Evolutionary conservation across 352 stramenopile species (phyloP), one percentile per base, ranked within the genome.

Genomic region (Albugo candida): DNA sequence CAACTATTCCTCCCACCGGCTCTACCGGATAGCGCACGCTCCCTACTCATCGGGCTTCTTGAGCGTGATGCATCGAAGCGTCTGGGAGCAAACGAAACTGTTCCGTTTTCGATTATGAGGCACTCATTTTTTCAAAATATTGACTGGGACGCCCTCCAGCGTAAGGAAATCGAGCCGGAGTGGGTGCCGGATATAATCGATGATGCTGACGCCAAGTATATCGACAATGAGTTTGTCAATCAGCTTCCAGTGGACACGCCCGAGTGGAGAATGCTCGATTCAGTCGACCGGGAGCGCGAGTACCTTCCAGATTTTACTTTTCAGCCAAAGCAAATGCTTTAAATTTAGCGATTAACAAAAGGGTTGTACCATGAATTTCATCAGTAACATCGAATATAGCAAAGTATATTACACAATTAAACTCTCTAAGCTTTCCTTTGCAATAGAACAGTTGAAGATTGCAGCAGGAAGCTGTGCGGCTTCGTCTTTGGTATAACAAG

Each of bases 241-340:
- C 72, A 88, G 41, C 67, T 86, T 50, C 72, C 77, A 0, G 78
- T 91, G 48, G 78, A 91, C 49, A 91, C 78, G 11, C 78, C 78
- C 42, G 78, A 91, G 55, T 91, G 78, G 78, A 73, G 78, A 43
- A 91, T 91, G 78, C 65, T 91, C 16, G 78, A 91, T 54, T 86
- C 77, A 24, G 78, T 91, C 36, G 78, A 91, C 36, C 72, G 78
- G 35, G 78, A 87, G 58, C 60, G 62, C 39, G 78, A 91, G 56
- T 85, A 81, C 58, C 76, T 91, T 46, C 64, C 81, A 47, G 78
- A 87, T 56, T 91, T 91, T 53, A 91, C 72, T 36, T 91, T 80
- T 63, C 70, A 74, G 2, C 58, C 75, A 16, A 84, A 75, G 21
- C 64, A 70, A 36, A 65, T 86, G 27, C 81, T 85, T 43, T 67